Evolutionary conservation across 805 yeast genomes (phyloP).

Genomic region (Blastobotrys robertii): DNA sequence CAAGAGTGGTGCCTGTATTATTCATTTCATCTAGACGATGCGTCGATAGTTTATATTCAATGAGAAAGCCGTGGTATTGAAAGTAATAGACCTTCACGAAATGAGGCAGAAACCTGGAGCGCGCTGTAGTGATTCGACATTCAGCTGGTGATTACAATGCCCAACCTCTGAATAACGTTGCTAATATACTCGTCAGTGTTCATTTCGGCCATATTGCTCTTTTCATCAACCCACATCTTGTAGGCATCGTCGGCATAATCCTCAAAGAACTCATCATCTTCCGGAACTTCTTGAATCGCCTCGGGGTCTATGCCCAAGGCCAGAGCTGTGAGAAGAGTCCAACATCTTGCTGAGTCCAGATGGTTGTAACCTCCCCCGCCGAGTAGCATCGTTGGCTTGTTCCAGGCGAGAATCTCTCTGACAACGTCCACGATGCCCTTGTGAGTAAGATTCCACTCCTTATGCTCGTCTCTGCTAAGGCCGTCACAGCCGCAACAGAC

Average conservation of each 20-base stretch:
- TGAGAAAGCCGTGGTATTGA: too few species aligned
- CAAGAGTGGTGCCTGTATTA: neutral
- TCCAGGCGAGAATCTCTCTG: slow-evolving; percentile 20
- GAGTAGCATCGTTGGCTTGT: slow-evolving; percentile 37
- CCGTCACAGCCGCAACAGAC: slow-evolving; percentile 74
- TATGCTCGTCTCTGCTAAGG: slow-evolving; percentile 48
- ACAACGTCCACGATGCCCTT: slow-evolving; percentile 37
- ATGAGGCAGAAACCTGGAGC: too few species aligned
- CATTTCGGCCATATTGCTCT: slow-evolving; percentile 8
- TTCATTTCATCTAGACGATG: neutral
- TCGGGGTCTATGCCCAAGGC: slow-evolving; percentile 2
- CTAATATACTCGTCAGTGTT: slow-evolving; percentile 2
- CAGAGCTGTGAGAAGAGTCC: slow-evolving; percentile 35
- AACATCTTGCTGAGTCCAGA: slow-evolving; percentile 50
- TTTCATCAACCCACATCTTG: slow-evolving; percentile 37
- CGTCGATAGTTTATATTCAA: neutral
- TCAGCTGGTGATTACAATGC: neutral
- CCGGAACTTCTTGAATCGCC: slow-evolving; percentile 44
- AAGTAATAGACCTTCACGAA: too few species aligned
- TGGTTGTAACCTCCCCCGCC: slow-evolving; percentile 79
- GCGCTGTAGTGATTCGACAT: neutral
- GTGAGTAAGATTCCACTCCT: slow-evolving; percentile 62
- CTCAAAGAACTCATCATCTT: slow-evolving; percentile 34
- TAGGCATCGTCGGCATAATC: slow-evolving; percentile 36
- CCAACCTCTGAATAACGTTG: neutral